phyloP scores from a whole-genome alignment of 163 green algal species.

The Coccomyxa subellipsoidea region DNA sequence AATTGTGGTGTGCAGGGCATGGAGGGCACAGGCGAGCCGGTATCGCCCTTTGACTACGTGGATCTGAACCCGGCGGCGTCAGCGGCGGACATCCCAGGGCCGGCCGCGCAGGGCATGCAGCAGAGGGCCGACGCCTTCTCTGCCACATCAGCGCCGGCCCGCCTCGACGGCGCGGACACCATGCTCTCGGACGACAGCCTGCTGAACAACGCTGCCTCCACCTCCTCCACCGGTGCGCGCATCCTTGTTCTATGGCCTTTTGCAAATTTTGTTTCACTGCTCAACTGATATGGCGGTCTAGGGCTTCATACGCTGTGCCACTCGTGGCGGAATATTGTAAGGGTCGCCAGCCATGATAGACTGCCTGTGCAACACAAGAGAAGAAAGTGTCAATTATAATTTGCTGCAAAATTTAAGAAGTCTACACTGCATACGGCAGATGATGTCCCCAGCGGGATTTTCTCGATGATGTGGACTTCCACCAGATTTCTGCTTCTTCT shows the following conservation, averaged over 20 bases:
- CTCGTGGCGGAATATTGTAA: no score
- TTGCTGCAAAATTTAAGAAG: no score
- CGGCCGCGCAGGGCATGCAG: neutral
- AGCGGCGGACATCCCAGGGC: neutral
- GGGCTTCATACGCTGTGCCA: no score
- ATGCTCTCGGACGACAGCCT: neutral
- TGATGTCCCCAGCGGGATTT: no score
- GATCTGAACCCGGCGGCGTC: neutral
- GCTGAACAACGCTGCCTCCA: neutral
- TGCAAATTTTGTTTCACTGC: no score
- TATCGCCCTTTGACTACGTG: slow-evolving; percentile 26
- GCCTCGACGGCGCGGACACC: neutral
- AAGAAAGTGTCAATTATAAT: no score
- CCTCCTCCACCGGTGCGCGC: neutral
- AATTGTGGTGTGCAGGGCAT: slow-evolving; percentile 21
- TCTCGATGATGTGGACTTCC: no score
- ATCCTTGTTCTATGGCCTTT: neutral
- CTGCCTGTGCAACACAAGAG: no score
- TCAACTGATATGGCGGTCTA: no score
- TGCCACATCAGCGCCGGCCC: neutral
- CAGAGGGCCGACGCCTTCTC: neutral
- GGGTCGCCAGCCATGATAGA: no score
- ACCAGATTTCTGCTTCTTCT: no score
- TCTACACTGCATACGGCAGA: no score
- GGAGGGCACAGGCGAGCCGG: slow-evolving; percentile 16